Percentiles rank a stretch among this genome's conserved stretches.
Evolutionary conservation across 495 filamentous ascomycete species (phyloP).

Genomic region (Aspergillus kassunensis): DNA sequence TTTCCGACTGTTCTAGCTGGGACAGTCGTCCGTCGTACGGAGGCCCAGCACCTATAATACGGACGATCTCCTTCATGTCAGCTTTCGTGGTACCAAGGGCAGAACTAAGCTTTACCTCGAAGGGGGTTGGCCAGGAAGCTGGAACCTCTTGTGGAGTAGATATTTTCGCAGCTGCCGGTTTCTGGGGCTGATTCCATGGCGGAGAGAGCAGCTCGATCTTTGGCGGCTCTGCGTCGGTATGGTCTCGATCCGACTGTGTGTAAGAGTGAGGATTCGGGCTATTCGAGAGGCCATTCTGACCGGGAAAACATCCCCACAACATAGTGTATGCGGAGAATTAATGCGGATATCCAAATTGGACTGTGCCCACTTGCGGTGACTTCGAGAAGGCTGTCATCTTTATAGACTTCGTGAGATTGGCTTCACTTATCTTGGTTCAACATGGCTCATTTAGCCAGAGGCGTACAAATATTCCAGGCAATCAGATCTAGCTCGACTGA

Average conservation of each 20-base stretch:
- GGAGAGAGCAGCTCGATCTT: not conserved
- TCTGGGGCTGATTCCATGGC: conserved; percentile 5
- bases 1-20: not conserved
- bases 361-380: too few relatives aligned
- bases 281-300: not conserved
- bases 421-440: too few relatives aligned
- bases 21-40: conserved; percentile 1
- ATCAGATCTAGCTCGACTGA: too few relatives aligned
- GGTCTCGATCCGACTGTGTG: conserved; percentile 1
- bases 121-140: not conserved
- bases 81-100: not conserved
- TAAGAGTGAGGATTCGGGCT: not conserved
- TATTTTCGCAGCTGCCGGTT: conserved; percentile 3
- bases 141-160: not conserved
- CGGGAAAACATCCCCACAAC: not conserved
- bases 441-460: too few relatives aligned
- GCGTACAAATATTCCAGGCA: too few relatives aligned
- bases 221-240: conserved; percentile 1
- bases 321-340: not conserved
- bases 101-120: conserved; percentile 1
- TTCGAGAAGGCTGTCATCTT: too few relatives aligned
- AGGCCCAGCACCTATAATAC: not conserved
- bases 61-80: not conserved
- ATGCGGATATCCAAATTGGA: too few relatives aligned
- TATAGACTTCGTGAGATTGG: too few relatives aligned